phyloP scores from a whole-genome alignment of 495 filamentous ascomycete genomes.

The Xylaria cubensis region DNA sequence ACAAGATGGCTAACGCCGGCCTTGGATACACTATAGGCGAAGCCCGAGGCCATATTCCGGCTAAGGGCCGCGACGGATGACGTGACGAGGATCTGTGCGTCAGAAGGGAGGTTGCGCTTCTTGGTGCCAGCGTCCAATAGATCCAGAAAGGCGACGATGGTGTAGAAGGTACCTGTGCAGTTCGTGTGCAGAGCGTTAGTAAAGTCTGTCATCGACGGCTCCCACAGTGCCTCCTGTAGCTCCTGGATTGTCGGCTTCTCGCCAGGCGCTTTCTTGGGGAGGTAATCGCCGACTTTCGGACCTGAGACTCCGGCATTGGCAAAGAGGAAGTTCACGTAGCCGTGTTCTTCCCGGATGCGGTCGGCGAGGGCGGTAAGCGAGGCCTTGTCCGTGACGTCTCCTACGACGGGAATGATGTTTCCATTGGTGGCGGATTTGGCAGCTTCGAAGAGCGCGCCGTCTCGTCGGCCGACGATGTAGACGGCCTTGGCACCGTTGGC shows the following conservation, averaged over 20 bases:
- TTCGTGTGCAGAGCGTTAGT: not conserved
- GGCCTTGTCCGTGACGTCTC: not conserved
- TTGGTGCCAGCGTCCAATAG: not conserved
- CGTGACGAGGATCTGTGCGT: slow-evolving; percentile 2
- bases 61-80: not conserved
- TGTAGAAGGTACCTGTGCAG: not conserved
- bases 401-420: not conserved
- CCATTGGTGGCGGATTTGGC: not conserved
- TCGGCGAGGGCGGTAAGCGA: not conserved
- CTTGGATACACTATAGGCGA: not conserved
- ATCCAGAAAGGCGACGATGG: not conserved
- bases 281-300: not conserved
- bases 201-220: not conserved
- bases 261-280: not conserved
- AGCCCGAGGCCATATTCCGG: not conserved
- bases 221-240: not conserved
- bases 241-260: slow-evolving; percentile 1
- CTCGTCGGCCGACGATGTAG: slow-evolving; percentile 1
- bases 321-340: not conserved
- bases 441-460: not conserved
- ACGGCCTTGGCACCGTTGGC: not conserved
- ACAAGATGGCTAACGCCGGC: not conserved
- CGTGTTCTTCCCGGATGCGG: not conserved
- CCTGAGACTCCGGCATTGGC: not conserved
- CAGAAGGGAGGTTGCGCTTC: not conserved